Base-by-base conservation (phyloP, 2,329 filamentous ascomycete genomes). In the Colletotrichum paranaense region DNA sequence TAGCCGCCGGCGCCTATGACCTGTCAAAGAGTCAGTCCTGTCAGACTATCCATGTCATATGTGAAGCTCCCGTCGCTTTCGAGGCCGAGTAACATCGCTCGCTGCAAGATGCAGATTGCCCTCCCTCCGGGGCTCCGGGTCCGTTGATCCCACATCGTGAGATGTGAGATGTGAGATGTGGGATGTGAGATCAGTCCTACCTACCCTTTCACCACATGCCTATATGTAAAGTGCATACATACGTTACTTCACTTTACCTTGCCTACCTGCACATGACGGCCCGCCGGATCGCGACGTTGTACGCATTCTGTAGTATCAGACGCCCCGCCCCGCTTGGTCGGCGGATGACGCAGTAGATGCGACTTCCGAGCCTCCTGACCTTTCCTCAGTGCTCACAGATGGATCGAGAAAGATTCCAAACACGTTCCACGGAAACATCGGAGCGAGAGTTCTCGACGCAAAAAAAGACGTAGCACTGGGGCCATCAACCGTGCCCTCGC, bases 381-480 rank as follows among this genome's bases (percentile, higher is more conserved):
- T n/a, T 16, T 14, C 5, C 26, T 62, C 16, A 19, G 19, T 42
- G 16, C 38, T 35, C 62, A 24, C 16, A 42, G 46, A 59, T 53
- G 59, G 19, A 59, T 64, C 42, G 32, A 72, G 59, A 69, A 56
- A 26, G 28, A 57, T 65, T 65, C 56, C 55, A 73, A 65, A 57
- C 60, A 12, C 5, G 30, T 65, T 73, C 70, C 46, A 65, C 56
- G 53, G 62, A 42, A 28, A 42, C 52, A 66, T 62, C 67, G 32
- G 32, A 55, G 65, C 58, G 32, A 62, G 35, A 56, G 67, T n/a
- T 63, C 42, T 49, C 42, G 42, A 49, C 19, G 42, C 8, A 49
- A n/a, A 22, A 49, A 8, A 1, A 5, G 0, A n/a, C 12, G 3
- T 5, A 12, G 70, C 60, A 60, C 55, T 65, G 60, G 28, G 38